phyloP scores from a whole-genome alignment of 352 stramenopile species.

The Globisporangium emineosum region DNA sequence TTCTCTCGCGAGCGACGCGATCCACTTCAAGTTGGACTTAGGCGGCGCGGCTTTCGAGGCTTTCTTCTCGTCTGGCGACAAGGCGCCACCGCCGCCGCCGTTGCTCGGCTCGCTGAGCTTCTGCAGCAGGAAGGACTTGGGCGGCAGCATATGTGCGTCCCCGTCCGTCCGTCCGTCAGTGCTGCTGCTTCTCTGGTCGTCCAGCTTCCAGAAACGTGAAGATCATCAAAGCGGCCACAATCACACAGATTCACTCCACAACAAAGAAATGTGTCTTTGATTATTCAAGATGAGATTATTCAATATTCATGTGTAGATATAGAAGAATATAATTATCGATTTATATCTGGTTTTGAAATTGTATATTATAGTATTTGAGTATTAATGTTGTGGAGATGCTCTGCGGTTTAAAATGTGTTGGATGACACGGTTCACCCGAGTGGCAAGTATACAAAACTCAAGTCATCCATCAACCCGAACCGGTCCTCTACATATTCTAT shows the following conservation, averaged over 20 bases:
- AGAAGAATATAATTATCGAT: background rate
- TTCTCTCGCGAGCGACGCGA: constrained; percentile 62
- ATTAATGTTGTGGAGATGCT: background rate
- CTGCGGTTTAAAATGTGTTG: background rate
- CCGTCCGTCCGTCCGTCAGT: background rate
- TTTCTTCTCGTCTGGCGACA: background rate
- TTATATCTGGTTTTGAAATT: background rate
- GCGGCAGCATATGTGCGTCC: constrained; percentile 45
- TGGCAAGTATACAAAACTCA: background rate
- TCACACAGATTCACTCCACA: background rate
- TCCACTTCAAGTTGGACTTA: constrained; percentile 58
- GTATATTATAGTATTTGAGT: background rate
- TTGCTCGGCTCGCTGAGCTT: constrained; percentile 44
- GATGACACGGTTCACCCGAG: constrained; percentile 1
- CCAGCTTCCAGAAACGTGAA: constrained; percentile 13
- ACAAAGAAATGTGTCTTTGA: background rate
- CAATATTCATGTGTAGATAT: background rate
- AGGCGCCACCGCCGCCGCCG: constrained; percentile 14
- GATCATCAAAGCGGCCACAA: constrained; percentile 2
- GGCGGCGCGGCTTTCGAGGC: constrained; percentile 7
- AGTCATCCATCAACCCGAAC: background rate
- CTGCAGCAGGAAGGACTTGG: constrained; percentile 69
- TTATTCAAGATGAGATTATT: background rate
- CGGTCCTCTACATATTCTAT: constrained; percentile 2
- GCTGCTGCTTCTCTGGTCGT: background rate